Evolutionary conservation across 768 basidiomycete species (phyloP), one percentile per base, ranked within the genome.

Genomic region (Tricholoma furcatifolium): DNA sequence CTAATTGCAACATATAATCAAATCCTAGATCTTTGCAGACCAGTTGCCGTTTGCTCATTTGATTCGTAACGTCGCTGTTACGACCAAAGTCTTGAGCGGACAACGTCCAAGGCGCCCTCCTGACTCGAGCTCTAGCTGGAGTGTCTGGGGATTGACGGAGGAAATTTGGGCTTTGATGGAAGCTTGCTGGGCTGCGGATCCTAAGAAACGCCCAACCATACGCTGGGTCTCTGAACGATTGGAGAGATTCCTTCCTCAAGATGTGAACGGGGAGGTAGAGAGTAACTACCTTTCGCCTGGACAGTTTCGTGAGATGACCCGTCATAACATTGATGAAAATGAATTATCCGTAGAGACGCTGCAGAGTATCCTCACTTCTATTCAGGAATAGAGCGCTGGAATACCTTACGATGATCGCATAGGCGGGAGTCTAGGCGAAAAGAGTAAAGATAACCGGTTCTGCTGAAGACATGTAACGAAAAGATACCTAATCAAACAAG

Each of bases 141-240:
- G n/a, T n/a, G n/a, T n/a, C n/a, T n/a, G n/a, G 44, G 45, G 44
- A 21, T 39, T 53, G 27, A 47, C 45, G 6, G 31, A 40, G 18
- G 20, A 47, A n/a, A 23, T 48, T 2, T 53, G 52, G 52, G 21
- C 30, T 24, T 23, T 53, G 7, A 53, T 53, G 39, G 35, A n/a
- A n/a, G n/a, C n/a, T n/a, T n/a, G n/a, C n/a, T n/a, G n/a, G n/a
- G n/a, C n/a, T n/a, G n/a, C n/a, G 42, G 2, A 11, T 9, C 20
- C 52, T 36, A 34, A 18, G 34, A 18, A 43, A 10, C 50, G 42
- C 12, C 50, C 42, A 11, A 36, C 41, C 15, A 39, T 43, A 10
- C 50, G 10, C 41, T 6, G n/a, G 8, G 23, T 51, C 7, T 8
- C 27, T 21, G 42, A 36, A 35, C 31, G 23, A n/a, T 7, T 43